Evolutionary conservation across 345 rosid genomes (phyloP).

Genomic region (Sonneratia caseolaris): DNA sequence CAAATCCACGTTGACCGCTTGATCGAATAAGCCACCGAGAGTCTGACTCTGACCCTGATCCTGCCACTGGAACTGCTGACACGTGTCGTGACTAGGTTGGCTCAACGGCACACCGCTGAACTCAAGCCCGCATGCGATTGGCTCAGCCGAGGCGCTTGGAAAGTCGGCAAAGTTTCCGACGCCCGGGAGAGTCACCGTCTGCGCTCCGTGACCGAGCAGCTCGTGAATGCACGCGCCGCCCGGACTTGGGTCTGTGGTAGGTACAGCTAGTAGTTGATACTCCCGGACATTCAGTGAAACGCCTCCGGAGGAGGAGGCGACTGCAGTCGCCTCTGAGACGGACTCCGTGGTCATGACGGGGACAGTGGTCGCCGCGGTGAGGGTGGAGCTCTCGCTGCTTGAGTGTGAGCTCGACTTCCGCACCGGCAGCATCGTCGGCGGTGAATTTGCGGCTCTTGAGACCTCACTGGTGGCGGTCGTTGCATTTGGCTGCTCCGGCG

Average conservation of each 20-base stretch:
- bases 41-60: not conserved
- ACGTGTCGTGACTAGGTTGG: not conserved
- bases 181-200: not conserved
- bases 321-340: not conserved
- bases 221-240: not conserved
- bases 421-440: not conserved
- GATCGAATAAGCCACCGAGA: not conserved
- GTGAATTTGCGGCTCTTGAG: not conserved
- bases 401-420: not conserved
- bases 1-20: constrained; percentile 5
- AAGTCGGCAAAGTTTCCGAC: not conserved
- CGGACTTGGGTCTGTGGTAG: not conserved
- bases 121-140: not conserved
- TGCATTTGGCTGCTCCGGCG: not conserved
- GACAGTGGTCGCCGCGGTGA: not conserved
- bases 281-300: not conserved
- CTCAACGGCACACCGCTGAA: not conserved
- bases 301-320: not conserved
- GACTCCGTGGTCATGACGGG: not conserved
- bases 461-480: not conserved
- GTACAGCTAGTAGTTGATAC: not conserved
- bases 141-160: not conserved
- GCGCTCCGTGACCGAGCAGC: not conserved
- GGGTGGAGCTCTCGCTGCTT: constrained; percentile 7
- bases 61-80: constrained; percentile 6